Base-by-base conservation (phyloP, 257 asterid species). In the Penstemon newberryi region DNA sequence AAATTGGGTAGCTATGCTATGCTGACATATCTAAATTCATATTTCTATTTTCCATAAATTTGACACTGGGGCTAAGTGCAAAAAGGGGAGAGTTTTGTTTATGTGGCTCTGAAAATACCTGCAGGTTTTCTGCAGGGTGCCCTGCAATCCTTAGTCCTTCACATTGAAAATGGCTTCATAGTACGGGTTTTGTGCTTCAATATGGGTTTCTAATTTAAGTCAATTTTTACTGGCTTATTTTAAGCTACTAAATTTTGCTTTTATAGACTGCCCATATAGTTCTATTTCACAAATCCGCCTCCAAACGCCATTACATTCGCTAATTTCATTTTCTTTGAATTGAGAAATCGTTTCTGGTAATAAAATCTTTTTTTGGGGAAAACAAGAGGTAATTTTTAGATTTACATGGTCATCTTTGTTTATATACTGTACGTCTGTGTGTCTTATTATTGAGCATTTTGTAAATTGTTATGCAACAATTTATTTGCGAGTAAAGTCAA, bases 111-210 rank as follows among this genome's bases (percentile, higher is more conserved):
- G 46, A 36, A 58, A 8, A 58, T 58, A 58, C 45, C 63, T 10
- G 63, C 63, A 58, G 63, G 63, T 37, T 58, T 58, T 58, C 63
- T 58, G 63, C 18, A 36, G 63, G 41, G 15, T 12, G 63, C 63
- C 63, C 63, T 58, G 8, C 43, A 41, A 56, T 58, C 36, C 7
- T 37, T 6, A 4, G 43, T 45, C 63, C 40, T 12, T 18, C 4
- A 55, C 60, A 58, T 7, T 19, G 4, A 58, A 58, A 58, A 37
- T 58, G 63, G 63, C 63, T 10, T 58, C 63, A 58, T 58, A 58
- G 63, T 37, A 58, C 63, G 63, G 63, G 46, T 58, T 58, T 58
- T 38, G 63, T 58, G 63, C 63, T 38, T 37, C 63, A 38, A 49
- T 10, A 6, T 46, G 8, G 51, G 51, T 8, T 12, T 46, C 1